Evolutionary conservation across 2,329 filamentous ascomycete species (phyloP), one percentile per base, ranked within the genome.

Genomic region (Drechslerella coelobrocha): DNA sequence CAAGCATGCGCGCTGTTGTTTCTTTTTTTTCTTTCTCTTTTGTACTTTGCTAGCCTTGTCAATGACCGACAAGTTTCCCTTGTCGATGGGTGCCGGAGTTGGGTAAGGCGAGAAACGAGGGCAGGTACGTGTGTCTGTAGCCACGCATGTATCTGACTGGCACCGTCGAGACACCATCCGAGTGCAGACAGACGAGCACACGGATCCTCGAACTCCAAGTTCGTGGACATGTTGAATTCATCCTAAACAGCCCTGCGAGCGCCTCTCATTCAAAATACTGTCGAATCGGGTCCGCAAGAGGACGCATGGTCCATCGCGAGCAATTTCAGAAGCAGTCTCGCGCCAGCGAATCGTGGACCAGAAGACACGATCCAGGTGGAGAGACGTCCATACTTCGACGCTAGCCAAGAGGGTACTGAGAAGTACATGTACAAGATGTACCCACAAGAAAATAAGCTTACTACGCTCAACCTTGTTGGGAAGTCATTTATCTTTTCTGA

Each of bases 291-390:
- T 45, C 41, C 17, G 41, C 14, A 23, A 45, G 41, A 45, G 14
- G 41, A 19, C 41, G 41, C 41, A 45, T 45, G n/a, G 41, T 10
- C 41, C 12, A 39, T 17, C 4, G 31, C 29, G 47, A 37, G 34
- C 56, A 61, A 69, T 61, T 68, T 69, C 57, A 53, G 52, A 29
- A 57, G 57, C 52, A 61, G 23, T 48, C 48, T 62, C 53, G 27
- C 50, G 52, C 47, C 21, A 71, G 59, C 66, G 59, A 71, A 71
- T 71, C 17, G 59, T 14, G 57, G 53, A 34, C 41, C 52, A 47
- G 50, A 43, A 43, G 21, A 41, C 66, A 60, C 41, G 59, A 63
- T 63, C 56, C 54, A 59, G 53, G 54, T 41, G 59, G 62, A 71
- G 55, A 71, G 66, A 55, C 43, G 65, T 57, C 57, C 37, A 41